phyloP scores from a whole-genome alignment of 23 red algal genomes.

The Rhodosorus marinus region DNA sequence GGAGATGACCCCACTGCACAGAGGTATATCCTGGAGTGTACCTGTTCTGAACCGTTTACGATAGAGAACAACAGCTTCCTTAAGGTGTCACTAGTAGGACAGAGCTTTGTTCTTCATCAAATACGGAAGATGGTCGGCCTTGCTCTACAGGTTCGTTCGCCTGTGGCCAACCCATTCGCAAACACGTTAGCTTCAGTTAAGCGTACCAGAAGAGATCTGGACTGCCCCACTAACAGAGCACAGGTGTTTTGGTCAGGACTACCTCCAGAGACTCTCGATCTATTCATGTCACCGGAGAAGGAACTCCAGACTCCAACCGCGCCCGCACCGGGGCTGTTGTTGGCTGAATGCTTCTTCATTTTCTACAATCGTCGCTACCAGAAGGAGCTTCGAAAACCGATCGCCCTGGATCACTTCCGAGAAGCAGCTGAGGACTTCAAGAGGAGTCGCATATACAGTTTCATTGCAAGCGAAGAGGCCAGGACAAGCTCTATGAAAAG shows the following conservation, averaged over 20 bases:
- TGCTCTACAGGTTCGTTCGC: constrained; percentile 21
- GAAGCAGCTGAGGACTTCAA: background rate
- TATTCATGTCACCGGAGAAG: background rate
- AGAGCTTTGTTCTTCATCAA: constrained; percentile 89
- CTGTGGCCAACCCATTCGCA: too few relatives aligned
- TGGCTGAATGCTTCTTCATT: background rate
- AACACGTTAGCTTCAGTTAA: too few relatives aligned
- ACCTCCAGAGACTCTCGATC: background rate
- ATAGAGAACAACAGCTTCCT: background rate
- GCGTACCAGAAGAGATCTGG: too few relatives aligned
- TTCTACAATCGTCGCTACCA: background rate
- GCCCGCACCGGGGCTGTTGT: background rate
- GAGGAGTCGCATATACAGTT: background rate
- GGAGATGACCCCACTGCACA: constrained; percentile 1
- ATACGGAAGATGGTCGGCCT: constrained; percentile 83
- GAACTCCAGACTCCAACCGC: background rate
- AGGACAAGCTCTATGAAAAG: background rate
- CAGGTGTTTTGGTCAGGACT: too few relatives aligned
- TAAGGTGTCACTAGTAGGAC: constrained; percentile 35
- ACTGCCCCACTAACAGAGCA: too few relatives aligned
- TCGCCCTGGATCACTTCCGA: background rate
- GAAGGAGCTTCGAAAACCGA: background rate
- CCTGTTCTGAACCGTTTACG: background rate
- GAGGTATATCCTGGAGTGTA: constrained; percentile 5
- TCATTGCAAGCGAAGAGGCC: too few relatives aligned